Percentiles rank a stretch among this genome's conserved stretches.
Conservation (phyloP, 139 green algal genomes). For the Coccomyxa sp. region DNA sequence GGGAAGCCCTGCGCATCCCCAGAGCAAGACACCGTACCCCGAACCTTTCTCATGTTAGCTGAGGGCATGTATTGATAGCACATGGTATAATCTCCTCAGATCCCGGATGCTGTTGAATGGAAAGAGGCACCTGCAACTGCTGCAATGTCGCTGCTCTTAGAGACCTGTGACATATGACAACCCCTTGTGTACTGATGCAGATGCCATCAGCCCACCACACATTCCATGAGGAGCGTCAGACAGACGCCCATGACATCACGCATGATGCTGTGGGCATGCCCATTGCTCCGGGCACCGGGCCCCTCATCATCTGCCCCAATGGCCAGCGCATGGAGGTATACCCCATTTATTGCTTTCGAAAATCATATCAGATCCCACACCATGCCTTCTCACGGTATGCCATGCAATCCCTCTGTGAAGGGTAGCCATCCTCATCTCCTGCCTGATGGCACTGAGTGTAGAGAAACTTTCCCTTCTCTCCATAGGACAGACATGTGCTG, state of each 20-base stretch:
- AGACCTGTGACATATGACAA: no score
- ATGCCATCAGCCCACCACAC: not conserved
- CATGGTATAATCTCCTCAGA: no score
- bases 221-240: not conserved
- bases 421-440: no score
- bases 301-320: conserved; percentile 6
- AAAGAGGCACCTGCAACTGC: no score
- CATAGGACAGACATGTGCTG: not conserved
- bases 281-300: not conserved
- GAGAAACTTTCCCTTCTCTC: no score
- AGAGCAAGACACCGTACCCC: no score
- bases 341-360: not conserved
- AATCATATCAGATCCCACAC: not conserved
- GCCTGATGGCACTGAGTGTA: not conserved
- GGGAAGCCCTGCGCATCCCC: no score
- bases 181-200: not conserved
- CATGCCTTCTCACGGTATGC: not conserved
- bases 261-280: not conserved
- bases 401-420: no score
- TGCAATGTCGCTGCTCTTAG: no score
- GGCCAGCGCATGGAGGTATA: conserved; percentile 4
- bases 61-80: no score
- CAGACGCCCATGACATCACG: not conserved
- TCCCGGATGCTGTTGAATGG: no score
- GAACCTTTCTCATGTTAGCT: no score